These are phyloP conservation scores for Xerocomus minutiporus DNA, from an alignment of 1,284 basidiomycete species.

Conservation along the genomic window DNA sequence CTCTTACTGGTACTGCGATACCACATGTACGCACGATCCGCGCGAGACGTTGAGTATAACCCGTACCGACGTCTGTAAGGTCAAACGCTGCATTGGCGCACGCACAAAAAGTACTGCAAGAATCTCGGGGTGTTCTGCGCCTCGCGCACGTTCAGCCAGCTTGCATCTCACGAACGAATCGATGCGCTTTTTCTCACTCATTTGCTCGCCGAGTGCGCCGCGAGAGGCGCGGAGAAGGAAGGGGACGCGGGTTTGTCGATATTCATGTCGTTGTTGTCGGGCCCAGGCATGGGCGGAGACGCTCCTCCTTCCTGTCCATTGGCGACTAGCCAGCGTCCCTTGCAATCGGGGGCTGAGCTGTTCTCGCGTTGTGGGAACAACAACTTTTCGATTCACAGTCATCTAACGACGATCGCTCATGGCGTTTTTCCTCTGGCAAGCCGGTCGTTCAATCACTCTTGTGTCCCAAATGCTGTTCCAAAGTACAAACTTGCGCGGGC, in stretches of 20 bases:
- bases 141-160: constrained; percentile 43
- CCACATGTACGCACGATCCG: constrained; percentile 45
- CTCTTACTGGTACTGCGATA: constrained; percentile 67
- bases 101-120: constrained; percentile 63
- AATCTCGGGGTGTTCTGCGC: constrained; percentile 41
- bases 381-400: constrained; percentile 70
- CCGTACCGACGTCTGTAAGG: constrained; percentile 39
- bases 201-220: constrained; percentile 44
- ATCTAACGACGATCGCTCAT: constrained; percentile 61
- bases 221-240: constrained; percentile 14
- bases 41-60: constrained; percentile 2
- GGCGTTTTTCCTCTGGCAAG: constrained; percentile 71
- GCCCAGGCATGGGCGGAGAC: constrained; percentile 22
- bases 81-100: constrained; percentile 61
- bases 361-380: constrained; percentile 69
- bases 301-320: constrained; percentile 32
- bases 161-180: constrained; percentile 49
- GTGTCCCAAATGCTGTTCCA: constrained; percentile 64
- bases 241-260: constrained; percentile 31
- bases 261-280: constrained; percentile 52
- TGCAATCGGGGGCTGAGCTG: constrained; percentile 39
- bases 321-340: constrained; percentile 23
- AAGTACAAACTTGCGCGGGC: constrained; percentile 47
- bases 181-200: constrained; percentile 64
- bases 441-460: constrained; percentile 73